Percentiles rank a stretch among this genome's conserved stretches.
These are phyloP conservation scores for Annulohypoxylon bovei DNA, from an alignment of 495 filamentous ascomycete species.

Conservation along the genomic window DNA sequence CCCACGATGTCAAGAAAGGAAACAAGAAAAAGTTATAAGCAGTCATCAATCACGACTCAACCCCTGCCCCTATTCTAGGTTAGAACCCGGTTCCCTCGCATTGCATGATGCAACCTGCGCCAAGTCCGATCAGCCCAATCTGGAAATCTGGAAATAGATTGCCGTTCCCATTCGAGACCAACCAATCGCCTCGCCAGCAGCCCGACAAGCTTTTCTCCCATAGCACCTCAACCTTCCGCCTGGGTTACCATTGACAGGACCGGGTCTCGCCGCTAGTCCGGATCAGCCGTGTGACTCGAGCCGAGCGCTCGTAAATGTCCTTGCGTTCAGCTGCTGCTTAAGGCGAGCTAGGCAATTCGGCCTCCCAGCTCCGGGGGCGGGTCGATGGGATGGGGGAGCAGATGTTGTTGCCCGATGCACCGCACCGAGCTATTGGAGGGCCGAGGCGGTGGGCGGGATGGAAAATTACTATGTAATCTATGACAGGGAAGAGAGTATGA, in stretches of 20 bases:
- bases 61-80: too few relatives aligned
- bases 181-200: not conserved
- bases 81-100: not conserved
- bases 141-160: slow-evolving; percentile 28
- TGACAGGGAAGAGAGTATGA: not conserved
- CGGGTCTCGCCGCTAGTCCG: not conserved
- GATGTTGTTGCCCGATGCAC: not conserved
- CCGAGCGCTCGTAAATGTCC: not conserved
- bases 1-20: too few relatives aligned
- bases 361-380: slow-evolving; percentile 17
- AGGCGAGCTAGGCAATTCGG: slow-evolving; percentile 34
- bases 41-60: too few relatives aligned
- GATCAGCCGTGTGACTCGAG: not conserved
- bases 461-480: not conserved
- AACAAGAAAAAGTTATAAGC: too few relatives aligned
- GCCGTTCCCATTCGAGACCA: slow-evolving; percentile 22
- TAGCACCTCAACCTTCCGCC: not conserved
- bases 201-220: slow-evolving; percentile 24
- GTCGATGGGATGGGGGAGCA: slow-evolving; percentile 26
- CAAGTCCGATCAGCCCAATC: slow-evolving; percentile 10
- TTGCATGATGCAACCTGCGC: not conserved
- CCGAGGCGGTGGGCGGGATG: slow-evolving; percentile 3
- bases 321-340: slow-evolving; percentile 2
- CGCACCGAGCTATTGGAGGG: not conserved
- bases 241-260: slow-evolving; percentile 7